Evolutionary conservation across 176 grass and related monocot genomes (phyloP).

Genomic region (Musa schizocarpa): DNA sequence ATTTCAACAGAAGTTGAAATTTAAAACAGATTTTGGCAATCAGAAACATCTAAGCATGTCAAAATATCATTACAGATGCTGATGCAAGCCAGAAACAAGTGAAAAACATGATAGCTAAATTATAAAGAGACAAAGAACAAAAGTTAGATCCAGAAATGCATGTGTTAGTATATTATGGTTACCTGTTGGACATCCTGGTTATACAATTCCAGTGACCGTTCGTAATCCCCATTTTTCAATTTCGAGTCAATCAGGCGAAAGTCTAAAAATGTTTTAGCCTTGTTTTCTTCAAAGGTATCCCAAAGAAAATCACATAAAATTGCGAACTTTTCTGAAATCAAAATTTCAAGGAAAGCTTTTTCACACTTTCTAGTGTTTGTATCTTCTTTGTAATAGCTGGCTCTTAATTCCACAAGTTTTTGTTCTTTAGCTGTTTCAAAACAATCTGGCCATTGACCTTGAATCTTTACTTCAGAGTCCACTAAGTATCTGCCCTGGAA

Average conservation of each 20-base stretch:
- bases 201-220: constrained; percentile 45
- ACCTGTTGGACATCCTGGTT: constrained; percentile 63
- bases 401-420: not conserved
- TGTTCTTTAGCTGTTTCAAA: constrained; percentile 4
- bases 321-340: constrained; percentile 69
- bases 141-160: not conserved
- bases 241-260: constrained; percentile 65
- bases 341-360: constrained; percentile 52
- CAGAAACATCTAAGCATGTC: not conserved
- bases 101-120: not conserved
- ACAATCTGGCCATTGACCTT: not conserved
- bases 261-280: constrained; percentile 50
- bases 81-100: not conserved
- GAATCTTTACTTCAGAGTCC: constrained; percentile 1
- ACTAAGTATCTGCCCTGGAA: not conserved
- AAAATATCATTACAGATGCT: not conserved
- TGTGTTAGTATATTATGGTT: constrained; percentile 3
- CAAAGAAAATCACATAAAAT: constrained; percentile 62
- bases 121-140: not conserved
- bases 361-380: constrained; percentile 36
- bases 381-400: constrained; percentile 18
- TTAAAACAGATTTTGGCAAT: not conserved
- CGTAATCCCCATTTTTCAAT: constrained; percentile 85
- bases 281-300: constrained; percentile 38
- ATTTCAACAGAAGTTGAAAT: not conserved